Evolutionary conservation across 208 protist species (phyloP), one percentile per base, ranked within the genome.

Genomic region (Chromosphaera perkinsii): DNA sequence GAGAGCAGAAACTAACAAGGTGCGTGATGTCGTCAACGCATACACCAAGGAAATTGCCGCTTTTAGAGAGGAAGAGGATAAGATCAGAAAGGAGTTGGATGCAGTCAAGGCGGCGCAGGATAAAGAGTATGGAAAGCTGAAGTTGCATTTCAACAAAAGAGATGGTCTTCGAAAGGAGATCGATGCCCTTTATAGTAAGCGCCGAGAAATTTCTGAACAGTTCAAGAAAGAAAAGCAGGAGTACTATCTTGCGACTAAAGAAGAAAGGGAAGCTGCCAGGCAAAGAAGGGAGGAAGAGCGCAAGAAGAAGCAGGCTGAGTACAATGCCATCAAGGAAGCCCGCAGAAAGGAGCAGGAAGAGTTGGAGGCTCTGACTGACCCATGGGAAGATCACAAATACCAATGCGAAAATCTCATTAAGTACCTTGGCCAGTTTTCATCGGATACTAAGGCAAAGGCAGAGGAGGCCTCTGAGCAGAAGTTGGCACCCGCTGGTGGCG

Each of bases 271-370:
- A 24, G 27, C 27, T 29, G 27, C 29, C 27, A 24, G 49, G 7
- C 27, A 24, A 7, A 55, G 33, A 29, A 29, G 27, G 7, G 27
- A 55, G 49, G 49, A 55, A 29, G 49, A 55, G 49, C 49, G 49
- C 49, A 55, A 55, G 49, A 55, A 55, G 49, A 24, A 29, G 27
- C 49, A 55, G 49, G 49, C 29, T 24, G 49, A 55, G 49, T 35
- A 35, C 14, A 12, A 24, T 29, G 33, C 29, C 12, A 24, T 35
- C 27, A 24, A 29, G 12, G 49, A 55, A 29, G 27, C 29, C 27
- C 49, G 49, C 49, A 24, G 49, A 7, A 55, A 55, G 49, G 49
- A 55, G 14, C 49, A 55, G 49, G 49, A 55, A 29, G 49, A 55
- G 14, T 55, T 35, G 27, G 49, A 55, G 49, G 49, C 49, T 24